Percentiles rank a stretch among this genome's conserved stretches.
Evolutionary conservation across 306 rosid species (phyloP).

Genomic region (Ceratonia siliqua): DNA sequence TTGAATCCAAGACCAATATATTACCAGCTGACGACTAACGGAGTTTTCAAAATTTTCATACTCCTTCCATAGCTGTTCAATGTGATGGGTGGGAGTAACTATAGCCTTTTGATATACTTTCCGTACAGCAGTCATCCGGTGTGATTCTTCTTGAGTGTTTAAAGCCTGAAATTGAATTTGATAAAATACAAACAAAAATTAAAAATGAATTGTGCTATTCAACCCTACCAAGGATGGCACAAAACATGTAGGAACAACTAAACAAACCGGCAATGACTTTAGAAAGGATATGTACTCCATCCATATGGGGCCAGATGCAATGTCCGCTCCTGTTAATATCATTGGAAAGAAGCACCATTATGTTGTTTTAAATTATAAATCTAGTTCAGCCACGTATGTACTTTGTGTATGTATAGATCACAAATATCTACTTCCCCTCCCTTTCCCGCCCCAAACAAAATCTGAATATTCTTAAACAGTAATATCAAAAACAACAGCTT

Average conservation of each 20-base stretch:
- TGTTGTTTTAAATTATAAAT: too few species aligned
- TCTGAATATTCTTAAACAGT: neutral
- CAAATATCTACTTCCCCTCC: neutral
- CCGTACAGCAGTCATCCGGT: slow-evolving; percentile 80
- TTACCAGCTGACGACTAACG: slow-evolving; percentile 94
- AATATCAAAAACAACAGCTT: neutral
- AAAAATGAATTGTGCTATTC: slow-evolving; percentile 6
- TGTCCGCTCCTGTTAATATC: slow-evolving; percentile 74
- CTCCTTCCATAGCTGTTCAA: slow-evolving; percentile 94
- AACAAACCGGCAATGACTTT: slow-evolving; percentile 81
- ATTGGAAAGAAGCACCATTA: slow-evolving; percentile 29
- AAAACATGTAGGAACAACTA: slow-evolving; percentile 28
- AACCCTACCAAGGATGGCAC: slow-evolving; percentile 17
- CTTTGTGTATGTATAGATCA: too few species aligned
- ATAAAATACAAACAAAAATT: slow-evolving; percentile 6
- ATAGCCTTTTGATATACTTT: slow-evolving; percentile 88
- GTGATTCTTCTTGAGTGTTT: slow-evolving; percentile 80
- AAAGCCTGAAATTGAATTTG: slow-evolving; percentile 49
- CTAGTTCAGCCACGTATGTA: too few species aligned
- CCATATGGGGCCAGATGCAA: slow-evolving; percentile 97
- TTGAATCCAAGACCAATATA: slow-evolving; percentile 25
- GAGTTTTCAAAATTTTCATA: slow-evolving; percentile 94
- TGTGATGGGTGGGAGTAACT: slow-evolving; percentile 91
- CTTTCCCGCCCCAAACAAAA: neutral
- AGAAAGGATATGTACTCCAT: slow-evolving; percentile 86